Conservation (phyloP, 2,329 filamentous ascomycete species). For the Arthrobotrys musiformis region DNA sequence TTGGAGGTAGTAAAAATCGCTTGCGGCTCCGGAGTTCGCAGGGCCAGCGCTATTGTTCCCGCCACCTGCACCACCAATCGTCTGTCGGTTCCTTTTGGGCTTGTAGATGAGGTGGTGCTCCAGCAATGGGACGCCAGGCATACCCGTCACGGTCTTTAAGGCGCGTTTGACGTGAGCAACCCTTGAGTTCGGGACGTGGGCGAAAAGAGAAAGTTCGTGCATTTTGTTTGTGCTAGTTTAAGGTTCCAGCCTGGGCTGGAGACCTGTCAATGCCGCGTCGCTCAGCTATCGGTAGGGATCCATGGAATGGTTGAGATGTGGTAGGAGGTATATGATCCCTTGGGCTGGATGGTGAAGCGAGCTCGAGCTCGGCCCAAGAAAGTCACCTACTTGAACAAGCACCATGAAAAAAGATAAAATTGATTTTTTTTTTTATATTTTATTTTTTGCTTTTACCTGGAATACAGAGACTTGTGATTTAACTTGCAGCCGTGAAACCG, state of each 20-base stretch:
- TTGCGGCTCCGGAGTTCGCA: conserved; percentile 27
- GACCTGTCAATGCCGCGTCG: background rate
- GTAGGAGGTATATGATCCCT: background rate
- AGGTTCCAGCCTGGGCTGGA: conserved; percentile 15
- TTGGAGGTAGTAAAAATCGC: conserved; percentile 58
- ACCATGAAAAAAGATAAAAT: too few relatives aligned
- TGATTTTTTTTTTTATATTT: too few relatives aligned
- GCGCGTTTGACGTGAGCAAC: conserved; percentile 57
- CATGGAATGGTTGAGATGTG: background rate
- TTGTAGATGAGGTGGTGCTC: conserved; percentile 59
- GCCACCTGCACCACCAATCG: conserved; percentile 3
- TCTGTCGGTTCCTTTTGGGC: conserved; percentile 56
- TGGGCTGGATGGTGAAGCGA: background rate
- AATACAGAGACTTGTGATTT: background rate
- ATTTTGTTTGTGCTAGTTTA: conserved; percentile 12
- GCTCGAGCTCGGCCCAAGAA: background rate
- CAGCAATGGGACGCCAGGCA: conserved; percentile 56
- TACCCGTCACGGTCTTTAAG: conserved; percentile 58
- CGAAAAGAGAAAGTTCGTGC: conserved; percentile 59
- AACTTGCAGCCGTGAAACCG: too few relatives aligned
- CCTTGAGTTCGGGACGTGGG: conserved; percentile 57
- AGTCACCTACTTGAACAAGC: too few relatives aligned
- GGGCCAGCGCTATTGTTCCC: conserved; percentile 19
- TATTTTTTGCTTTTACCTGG: background rate
- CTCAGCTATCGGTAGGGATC: background rate